These are phyloP conservation scores for Alternaria ethzedia DNA, from an alignment of 2,329 filamentous ascomycete species.

Conservation along the genomic window DNA sequence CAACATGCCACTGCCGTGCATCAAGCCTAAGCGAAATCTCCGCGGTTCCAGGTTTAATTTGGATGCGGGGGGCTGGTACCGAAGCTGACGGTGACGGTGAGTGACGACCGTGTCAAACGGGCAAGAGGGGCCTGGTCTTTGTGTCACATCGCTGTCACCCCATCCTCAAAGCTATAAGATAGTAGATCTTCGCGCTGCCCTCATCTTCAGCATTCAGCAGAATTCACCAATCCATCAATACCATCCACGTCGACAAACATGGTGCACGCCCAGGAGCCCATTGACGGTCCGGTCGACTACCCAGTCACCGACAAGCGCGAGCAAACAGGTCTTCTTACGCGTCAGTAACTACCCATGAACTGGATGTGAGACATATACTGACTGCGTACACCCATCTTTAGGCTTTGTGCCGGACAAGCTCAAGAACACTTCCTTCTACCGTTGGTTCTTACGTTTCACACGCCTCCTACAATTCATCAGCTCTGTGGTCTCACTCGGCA, in stretches of 20 bases:
- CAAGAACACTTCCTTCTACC: slow-evolving; percentile 30
- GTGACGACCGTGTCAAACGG: not conserved
- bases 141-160: not conserved
- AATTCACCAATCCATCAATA: not conserved
- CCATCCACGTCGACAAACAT: slow-evolving; percentile 3
- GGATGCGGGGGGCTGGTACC: not conserved
- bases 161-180: not conserved
- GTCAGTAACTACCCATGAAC: slow-evolving; percentile 1
- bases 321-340: slow-evolving; percentile 38
- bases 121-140: not conserved
- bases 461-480: slow-evolving; percentile 55
- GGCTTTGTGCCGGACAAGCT: slow-evolving; percentile 32
- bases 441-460: slow-evolving; percentile 44
- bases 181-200: not conserved
- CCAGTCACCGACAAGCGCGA: slow-evolving; percentile 23
- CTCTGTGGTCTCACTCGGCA: slow-evolving; percentile 51
- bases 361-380: not conserved
- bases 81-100: not conserved
- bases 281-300: slow-evolving; percentile 21
- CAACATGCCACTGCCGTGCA: not conserved
- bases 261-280: slow-evolving; percentile 13
- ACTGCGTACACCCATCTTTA: not conserved
- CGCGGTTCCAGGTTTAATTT: not conserved
- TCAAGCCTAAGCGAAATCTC: not conserved
- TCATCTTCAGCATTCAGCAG: not conserved